Percentiles rank a stretch among this genome's conserved stretches.
Evolutionary conservation across 768 basidiomycete species (phyloP).

Genomic region (Xerocomellus dryophilus): DNA sequence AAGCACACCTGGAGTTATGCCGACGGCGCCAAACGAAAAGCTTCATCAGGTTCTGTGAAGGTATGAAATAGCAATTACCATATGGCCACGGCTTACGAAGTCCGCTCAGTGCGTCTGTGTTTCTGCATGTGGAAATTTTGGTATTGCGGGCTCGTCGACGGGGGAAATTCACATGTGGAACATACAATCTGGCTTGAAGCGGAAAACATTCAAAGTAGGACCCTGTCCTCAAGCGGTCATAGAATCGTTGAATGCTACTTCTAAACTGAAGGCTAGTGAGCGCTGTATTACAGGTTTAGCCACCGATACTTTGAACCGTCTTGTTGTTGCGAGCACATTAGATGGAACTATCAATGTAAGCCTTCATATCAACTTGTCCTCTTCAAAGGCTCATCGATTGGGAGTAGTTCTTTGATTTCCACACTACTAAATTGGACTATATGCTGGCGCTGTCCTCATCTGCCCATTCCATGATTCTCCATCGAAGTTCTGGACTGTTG

Average conservation of each 20-base stretch:
- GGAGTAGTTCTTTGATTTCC: constrained; percentile 92
- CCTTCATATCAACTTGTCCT: constrained; percentile 8
- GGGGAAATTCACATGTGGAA: constrained; percentile 91
- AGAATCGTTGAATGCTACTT: constrained; percentile 40
- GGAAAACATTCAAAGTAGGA: constrained; percentile 74
- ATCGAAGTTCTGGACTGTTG: constrained; percentile 82
- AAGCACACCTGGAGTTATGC: constrained; percentile 65
- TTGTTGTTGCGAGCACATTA: constrained; percentile 78
- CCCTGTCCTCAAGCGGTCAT: constrained; percentile 54
- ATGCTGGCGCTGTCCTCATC: constrained; percentile 66
- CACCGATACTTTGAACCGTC: constrained; percentile 79
- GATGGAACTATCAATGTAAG: constrained; percentile 88
- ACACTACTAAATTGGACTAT: constrained; percentile 71
- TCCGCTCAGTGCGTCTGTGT: constrained; percentile 70
- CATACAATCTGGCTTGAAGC: constrained; percentile 88
- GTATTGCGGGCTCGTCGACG: constrained; percentile 76
- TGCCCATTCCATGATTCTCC: constrained; percentile 67
- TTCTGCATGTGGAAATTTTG: constrained; percentile 95
- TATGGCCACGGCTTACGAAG: not conserved
- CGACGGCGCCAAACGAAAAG: constrained; percentile 47
- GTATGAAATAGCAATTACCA: constrained; percentile 37
- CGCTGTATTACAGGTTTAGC: constrained; percentile 78
- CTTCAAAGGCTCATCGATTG: not conserved
- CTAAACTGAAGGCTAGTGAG: constrained; percentile 41
- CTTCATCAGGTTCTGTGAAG: constrained; percentile 63